A percentile compares a stretch with the other conserved stretches of the same genome.
phyloP scores from a whole-genome alignment of 2,329 filamentous ascomycete genomes.

The Aspergillus tanneri region DNA sequence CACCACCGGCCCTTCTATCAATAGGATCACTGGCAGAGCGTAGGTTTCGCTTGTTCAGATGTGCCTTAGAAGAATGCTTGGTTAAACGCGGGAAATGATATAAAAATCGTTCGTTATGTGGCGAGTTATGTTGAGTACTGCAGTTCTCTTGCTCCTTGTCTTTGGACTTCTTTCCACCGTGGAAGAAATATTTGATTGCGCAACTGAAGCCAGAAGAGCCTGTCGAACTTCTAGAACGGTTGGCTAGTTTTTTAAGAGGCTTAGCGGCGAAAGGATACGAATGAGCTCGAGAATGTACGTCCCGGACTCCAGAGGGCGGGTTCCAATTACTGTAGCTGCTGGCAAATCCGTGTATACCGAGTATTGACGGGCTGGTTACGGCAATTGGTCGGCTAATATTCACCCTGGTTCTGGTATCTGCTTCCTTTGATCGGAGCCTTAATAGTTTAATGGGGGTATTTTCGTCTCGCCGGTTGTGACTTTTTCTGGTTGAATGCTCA shows the following conservation, averaged over 20 bases:
- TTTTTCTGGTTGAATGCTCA: not conserved
- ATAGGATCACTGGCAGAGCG: conserved; percentile 8
- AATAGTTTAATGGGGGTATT: not conserved
- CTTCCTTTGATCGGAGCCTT: not conserved
- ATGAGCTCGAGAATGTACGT: not conserved
- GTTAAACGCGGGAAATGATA: conserved; percentile 1
- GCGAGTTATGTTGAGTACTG: not conserved
- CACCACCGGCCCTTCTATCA: not conserved
- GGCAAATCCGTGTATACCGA: not conserved
- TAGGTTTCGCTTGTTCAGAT: conserved; percentile 4
- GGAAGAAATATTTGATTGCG: conserved; percentile 7
- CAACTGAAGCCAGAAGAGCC: conserved; percentile 1
- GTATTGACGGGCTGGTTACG: not conserved
- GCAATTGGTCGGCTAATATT: not conserved
- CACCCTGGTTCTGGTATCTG: not conserved
- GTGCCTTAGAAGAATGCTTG: not conserved
- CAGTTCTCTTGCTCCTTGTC: not conserved
- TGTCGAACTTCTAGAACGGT: not conserved
- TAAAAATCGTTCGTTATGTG: not conserved
- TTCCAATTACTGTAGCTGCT: not conserved
- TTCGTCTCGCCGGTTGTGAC: not conserved
- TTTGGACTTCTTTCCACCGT: conserved; percentile 3
- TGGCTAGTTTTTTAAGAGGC: not conserved
- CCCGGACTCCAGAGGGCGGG: not conserved
- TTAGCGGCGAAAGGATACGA: not conserved